A percentile compares a stretch with the other conserved stretches of the same genome.
These are phyloP conservation scores for Sordariomycetes sp. DNA, from an alignment of 2,329 filamentous ascomycete species.

Conservation along the genomic window DNA sequence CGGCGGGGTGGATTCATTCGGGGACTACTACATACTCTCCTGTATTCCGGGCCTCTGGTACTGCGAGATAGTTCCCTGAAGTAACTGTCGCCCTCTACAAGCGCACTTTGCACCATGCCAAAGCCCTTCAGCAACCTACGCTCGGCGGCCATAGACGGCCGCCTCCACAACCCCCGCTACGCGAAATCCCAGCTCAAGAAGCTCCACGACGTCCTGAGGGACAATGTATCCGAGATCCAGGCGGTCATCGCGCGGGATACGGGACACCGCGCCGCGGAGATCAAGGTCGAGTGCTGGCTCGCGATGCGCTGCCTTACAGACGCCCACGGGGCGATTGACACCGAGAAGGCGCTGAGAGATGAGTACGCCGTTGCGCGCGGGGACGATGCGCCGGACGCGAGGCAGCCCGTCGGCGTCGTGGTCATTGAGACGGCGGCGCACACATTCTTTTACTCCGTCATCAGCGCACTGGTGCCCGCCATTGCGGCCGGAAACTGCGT, in stretches of 20 bases:
- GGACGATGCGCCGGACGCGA: background rate
- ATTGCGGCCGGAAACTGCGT: conserved; percentile 16
- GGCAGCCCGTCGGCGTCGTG: conserved; percentile 9
- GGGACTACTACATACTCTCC: background rate
- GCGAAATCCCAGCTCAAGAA: conserved; percentile 28
- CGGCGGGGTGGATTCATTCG: no score
- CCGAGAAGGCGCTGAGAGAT: conserved; percentile 8
- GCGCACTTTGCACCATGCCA: conserved; percentile 9
- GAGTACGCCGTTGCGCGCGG: conserved; percentile 10
- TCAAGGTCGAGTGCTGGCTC: conserved; percentile 24
- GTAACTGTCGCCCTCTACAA: background rate
- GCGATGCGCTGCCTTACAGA: conserved; percentile 22
- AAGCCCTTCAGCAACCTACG: conserved; percentile 17
- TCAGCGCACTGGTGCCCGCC: conserved; percentile 13
- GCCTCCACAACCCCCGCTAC: conserved; percentile 28
- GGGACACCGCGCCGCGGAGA: conserved; percentile 7
- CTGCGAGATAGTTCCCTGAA: no score
- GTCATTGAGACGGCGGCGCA: conserved; percentile 13
- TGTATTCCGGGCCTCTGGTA: background rate
- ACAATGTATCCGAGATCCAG: conserved; percentile 18
- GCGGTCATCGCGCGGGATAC: conserved; percentile 26
- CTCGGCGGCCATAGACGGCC: conserved; percentile 27
- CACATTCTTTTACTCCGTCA: conserved; percentile 12
- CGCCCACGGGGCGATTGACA: conserved; percentile 23
- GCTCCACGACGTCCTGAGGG: conserved; percentile 23